These are phyloP conservation scores for Azolla pinnata DNA, from an alignment of 75 land plant genomes.

Conservation along the genomic window DNA sequence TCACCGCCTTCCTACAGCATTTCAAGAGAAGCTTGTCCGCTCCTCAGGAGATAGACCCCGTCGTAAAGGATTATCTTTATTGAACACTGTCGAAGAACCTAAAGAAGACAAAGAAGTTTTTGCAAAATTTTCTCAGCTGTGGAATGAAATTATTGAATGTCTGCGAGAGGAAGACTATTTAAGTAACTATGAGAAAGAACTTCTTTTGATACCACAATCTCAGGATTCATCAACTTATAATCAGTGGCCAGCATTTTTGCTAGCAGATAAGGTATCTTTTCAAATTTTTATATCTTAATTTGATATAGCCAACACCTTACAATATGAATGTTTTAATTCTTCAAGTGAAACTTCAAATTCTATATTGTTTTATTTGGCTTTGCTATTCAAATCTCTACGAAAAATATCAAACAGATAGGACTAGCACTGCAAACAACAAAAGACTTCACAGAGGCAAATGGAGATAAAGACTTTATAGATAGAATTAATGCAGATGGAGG, in stretches of 20 bases:
- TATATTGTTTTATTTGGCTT: too few relatives aligned
- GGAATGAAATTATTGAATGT: constrained; percentile 77
- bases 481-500: constrained; percentile 51
- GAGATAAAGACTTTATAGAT: constrained; percentile 35
- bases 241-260: constrained; percentile 74
- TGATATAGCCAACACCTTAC: too few relatives aligned
- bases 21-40: constrained; percentile 47
- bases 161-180: constrained; percentile 80
- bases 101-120: too few relatives aligned
- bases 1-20: constrained; percentile 63
- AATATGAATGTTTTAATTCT: too few relatives aligned
- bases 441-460: constrained; percentile 44
- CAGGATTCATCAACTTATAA: constrained; percentile 21
- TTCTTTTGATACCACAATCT: constrained; percentile 54
- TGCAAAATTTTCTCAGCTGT: constrained; percentile 62
- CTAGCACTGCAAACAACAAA: constrained; percentile 61
- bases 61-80: too few relatives aligned
- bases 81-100: too few relatives aligned
- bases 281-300: too few relatives aligned
- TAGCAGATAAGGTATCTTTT: constrained; percentile 66
- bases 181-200: constrained; percentile 73
- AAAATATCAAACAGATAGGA: constrained; percentile 69
- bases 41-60: constrained; percentile 1
- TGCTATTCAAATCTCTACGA: too few relatives aligned
- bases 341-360: too few relatives aligned